Conservation (phyloP, 306 rosid species). For the Carpinus viminea region DNA sequence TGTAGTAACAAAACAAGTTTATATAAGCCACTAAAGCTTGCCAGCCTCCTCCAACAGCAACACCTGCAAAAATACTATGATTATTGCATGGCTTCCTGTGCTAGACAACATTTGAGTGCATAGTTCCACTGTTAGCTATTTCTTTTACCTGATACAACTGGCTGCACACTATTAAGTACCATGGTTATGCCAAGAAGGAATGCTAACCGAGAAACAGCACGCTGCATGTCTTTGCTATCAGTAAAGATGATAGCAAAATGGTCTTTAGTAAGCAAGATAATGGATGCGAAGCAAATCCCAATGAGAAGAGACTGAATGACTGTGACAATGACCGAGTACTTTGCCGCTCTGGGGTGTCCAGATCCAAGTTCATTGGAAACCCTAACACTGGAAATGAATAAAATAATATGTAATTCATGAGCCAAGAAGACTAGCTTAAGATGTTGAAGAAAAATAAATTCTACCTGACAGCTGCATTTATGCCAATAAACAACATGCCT, state of each 20-base stretch:
- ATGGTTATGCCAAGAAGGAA: slow-evolving; percentile 81
- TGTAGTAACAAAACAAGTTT: slow-evolving; percentile 77
- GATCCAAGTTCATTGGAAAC: slow-evolving; percentile 96
- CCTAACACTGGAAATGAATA: slow-evolving; percentile 56
- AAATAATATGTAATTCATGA: not conserved
- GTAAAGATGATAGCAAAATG: slow-evolving; percentile 75
- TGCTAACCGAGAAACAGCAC: slow-evolving; percentile 81
- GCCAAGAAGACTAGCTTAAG: not conserved
- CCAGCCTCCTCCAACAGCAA: slow-evolving; percentile 99
- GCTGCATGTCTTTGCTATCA: slow-evolving; percentile 64
- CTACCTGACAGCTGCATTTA: slow-evolving; percentile 96
- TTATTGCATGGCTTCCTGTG: slow-evolving; percentile 1
- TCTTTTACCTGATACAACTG: slow-evolving; percentile 75
- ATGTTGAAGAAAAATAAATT: not conserved
- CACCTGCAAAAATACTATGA: slow-evolving; percentile 50
- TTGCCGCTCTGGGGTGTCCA: slow-evolving; percentile 85
- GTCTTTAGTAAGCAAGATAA: slow-evolving; percentile 61
- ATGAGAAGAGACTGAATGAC: slow-evolving; percentile 59
- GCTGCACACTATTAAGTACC: slow-evolving; percentile 88
- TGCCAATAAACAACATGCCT: slow-evolving; percentile 94
- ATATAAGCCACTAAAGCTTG: slow-evolving; percentile 91
- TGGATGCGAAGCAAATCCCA: slow-evolving; percentile 53
- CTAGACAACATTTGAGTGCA: not conserved
- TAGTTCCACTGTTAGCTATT: not conserved
- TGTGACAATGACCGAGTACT: slow-evolving; percentile 63